Conservation (phyloP, 139 green algal genomes). For the Chlorella sorokiniana region DNA sequence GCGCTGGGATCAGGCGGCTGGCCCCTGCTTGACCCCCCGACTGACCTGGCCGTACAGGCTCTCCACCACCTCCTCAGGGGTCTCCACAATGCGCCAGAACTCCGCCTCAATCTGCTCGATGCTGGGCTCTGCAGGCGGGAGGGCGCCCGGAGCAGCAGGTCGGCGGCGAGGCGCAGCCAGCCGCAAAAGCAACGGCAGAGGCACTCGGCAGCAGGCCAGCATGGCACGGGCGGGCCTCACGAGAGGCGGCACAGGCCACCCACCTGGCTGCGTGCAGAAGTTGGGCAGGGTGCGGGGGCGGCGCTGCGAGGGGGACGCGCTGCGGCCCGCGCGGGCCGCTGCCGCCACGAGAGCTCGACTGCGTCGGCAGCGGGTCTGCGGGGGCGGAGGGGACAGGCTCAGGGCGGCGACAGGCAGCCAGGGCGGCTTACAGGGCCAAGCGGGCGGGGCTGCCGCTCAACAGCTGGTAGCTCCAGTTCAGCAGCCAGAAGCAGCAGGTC, state of each 20-base stretch:
- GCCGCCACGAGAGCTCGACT: background rate
- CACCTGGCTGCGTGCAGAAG: conserved; percentile 7
- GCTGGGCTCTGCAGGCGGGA: conserved; percentile 42
- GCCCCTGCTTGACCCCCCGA: background rate
- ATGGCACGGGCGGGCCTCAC: background rate
- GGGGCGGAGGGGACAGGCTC: background rate
- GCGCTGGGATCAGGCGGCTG: background rate
- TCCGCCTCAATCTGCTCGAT: conserved; percentile 75
- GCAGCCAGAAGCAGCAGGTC: background rate
- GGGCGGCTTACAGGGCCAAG: background rate
- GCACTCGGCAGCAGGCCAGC: background rate
- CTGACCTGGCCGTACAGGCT: conserved; percentile 67
- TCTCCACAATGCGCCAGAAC: conserved; percentile 84
- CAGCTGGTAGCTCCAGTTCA: no score
- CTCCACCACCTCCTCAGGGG: conserved; percentile 56
- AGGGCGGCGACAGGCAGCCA: background rate
- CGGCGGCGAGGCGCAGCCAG: background rate
- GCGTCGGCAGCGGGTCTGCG: conserved; percentile 9
- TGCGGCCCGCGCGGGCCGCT: background rate
- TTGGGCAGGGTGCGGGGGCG: conserved; percentile 18
- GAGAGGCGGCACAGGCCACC: background rate
- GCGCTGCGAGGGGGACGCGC: background rate
- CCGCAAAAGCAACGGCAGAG: background rate
- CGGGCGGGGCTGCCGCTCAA: no score
- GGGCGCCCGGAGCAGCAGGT: background rate